These are phyloP conservation scores for Salix suchowensis DNA, from an alignment of 345 rosid species.

Conservation along the genomic window DNA sequence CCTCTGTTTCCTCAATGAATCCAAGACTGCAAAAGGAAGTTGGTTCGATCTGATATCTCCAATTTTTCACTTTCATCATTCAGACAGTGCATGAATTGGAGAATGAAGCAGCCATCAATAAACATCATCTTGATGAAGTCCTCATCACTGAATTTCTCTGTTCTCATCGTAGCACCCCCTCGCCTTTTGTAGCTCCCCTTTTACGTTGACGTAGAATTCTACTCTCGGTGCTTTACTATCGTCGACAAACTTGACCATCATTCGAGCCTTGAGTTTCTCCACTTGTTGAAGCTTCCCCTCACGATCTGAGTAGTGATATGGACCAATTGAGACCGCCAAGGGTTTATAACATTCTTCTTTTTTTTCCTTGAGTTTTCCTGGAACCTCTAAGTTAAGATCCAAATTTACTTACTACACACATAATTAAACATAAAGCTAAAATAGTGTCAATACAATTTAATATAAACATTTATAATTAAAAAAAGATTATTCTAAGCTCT, in stretches of 20 bases:
- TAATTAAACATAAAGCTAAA: no score
- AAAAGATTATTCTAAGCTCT: no score
- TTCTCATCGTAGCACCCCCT: neutral
- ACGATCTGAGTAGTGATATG: neutral
- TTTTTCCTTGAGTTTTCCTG: fast-evolving
- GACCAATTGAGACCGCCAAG: neutral
- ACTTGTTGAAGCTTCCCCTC: neutral
- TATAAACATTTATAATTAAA: no score
- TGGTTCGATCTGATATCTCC: constrained; percentile 13
- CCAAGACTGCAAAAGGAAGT: constrained; percentile 17
- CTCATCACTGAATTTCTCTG: neutral
- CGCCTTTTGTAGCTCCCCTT: no score
- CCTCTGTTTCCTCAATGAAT: neutral
- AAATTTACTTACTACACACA: no score
- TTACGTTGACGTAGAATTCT: no score
- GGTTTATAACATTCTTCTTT: neutral
- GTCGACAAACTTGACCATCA: neutral
- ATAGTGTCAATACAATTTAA: no score
- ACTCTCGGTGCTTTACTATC: fast-evolving
- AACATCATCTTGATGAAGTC: neutral
- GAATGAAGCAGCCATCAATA: neutral
- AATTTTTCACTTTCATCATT: fast-evolving
- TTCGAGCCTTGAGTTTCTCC: neutral
- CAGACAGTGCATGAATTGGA: neutral
- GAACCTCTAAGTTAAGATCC: no score